phyloP scores from a whole-genome alignment of 2,329 filamentous ascomycete genomes.

The Scedosporium minutisporum region DNA sequence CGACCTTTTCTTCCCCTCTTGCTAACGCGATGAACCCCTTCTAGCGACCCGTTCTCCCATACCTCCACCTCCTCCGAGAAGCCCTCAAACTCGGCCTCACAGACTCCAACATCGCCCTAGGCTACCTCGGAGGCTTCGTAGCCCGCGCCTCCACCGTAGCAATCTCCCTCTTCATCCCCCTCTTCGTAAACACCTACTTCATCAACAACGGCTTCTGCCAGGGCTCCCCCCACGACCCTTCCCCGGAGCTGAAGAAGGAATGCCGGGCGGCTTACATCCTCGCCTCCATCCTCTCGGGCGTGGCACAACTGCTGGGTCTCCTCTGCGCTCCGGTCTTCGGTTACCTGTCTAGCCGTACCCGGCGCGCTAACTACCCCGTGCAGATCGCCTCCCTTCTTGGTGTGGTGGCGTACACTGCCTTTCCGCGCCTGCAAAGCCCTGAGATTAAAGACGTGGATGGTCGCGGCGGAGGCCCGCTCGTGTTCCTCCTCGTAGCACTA shows the following conservation, averaged over 20 bases:
- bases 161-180: constrained; percentile 87
- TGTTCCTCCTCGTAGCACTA: constrained; percentile 69
- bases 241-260: constrained; percentile 69
- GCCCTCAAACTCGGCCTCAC: constrained; percentile 62
- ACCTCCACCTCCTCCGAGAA: constrained; percentile 49
- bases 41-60: constrained; percentile 36
- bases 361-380: constrained; percentile 62
- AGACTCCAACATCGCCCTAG: constrained; percentile 71
- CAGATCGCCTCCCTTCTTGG: constrained; percentile 63
- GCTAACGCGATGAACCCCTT: not conserved
- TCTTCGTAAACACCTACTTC: constrained; percentile 89
- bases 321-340: constrained; percentile 81
- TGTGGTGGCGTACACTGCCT: constrained; percentile 65
- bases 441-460: constrained; percentile 57
- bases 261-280: constrained; percentile 83
- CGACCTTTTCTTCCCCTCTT: not conserved
- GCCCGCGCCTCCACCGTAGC: constrained; percentile 89
- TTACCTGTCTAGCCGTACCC: constrained; percentile 63
- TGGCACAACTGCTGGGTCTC: constrained; percentile 78
- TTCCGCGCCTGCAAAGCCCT: constrained; percentile 69
- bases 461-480: constrained; percentile 54
- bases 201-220: constrained; percentile 71
- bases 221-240: constrained; percentile 51
- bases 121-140: constrained; percentile 90
- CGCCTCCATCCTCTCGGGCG: constrained; percentile 76